These are phyloP conservation scores for Aspergillus thermomutatus DNA, from an alignment of 2,329 filamentous ascomycete genomes.

Conservation along the genomic window DNA sequence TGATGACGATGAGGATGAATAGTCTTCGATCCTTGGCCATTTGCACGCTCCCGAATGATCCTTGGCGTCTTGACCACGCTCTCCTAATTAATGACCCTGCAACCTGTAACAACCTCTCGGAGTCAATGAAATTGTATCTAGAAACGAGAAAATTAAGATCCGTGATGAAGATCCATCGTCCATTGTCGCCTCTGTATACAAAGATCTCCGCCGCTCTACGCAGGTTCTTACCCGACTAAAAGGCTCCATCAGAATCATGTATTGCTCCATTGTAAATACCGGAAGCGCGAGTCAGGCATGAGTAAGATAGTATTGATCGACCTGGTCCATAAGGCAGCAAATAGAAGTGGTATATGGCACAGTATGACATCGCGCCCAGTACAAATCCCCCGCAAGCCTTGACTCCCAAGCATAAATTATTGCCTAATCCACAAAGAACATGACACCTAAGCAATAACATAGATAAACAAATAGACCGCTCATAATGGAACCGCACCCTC, in stretches of 20 bases:
- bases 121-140: neutral
- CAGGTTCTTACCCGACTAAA: neutral
- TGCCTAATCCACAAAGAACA: neutral
- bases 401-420: neutral
- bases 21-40: conserved; percentile 1
- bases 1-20: conserved; percentile 47
- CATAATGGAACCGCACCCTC: conserved; percentile 16
- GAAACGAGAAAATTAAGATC: neutral
- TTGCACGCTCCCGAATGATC: neutral
- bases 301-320: neutral
- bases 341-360: neutral
- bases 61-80: neutral
- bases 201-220: neutral
- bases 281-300: neutral
- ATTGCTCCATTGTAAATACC: neutral
- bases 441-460: neutral
- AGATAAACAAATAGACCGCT: neutral
- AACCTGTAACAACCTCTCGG: neutral
- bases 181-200: neutral
- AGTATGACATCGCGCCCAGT: neutral
- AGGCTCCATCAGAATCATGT: neutral
- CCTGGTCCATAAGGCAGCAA: neutral
- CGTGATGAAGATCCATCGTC: neutral
- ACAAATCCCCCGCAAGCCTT: neutral
- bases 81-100: neutral